Percentiles rank a stretch among this genome's conserved stretches.
These are phyloP conservation scores for Kokia cookei DNA, from an alignment of 441 rosid species.

Conservation along the genomic window DNA sequence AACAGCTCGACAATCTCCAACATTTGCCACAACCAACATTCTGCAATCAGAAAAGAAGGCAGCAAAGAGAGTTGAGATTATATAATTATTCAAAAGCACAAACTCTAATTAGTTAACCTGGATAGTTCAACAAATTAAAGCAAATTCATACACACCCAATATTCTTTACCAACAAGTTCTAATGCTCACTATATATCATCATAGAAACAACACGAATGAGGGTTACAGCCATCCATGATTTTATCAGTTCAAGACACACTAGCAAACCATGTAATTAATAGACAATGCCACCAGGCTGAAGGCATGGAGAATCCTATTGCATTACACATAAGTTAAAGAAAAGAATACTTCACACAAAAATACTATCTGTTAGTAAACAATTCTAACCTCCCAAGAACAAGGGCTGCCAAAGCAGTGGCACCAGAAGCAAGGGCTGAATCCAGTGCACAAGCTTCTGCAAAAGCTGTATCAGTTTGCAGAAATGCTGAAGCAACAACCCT, in stretches of 20 bases:
- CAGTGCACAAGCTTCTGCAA: constrained; percentile 68
- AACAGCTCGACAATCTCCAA: constrained; percentile 92
- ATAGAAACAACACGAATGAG: not conserved
- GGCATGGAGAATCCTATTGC: not conserved
- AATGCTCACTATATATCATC: not conserved
- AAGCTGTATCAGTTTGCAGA: constrained; percentile 73
- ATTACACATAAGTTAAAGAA: not conserved
- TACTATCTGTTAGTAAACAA: not conserved
- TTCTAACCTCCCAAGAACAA: constrained; percentile 71
- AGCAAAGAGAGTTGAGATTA: not conserved
- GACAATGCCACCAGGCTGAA: not conserved
- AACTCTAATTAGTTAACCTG: not conserved
- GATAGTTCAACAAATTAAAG: not conserved
- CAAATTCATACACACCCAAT: not conserved
- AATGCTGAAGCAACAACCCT: constrained; percentile 75
- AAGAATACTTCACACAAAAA: not conserved
- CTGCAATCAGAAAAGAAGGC: constrained; percentile 26
- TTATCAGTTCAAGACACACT: not conserved
- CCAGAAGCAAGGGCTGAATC: constrained; percentile 75
- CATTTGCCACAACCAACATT: constrained; percentile 77
- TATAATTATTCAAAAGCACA: not conserved
- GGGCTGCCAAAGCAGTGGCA: constrained; percentile 81
- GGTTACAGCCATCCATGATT: not conserved
- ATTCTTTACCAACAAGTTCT: not conserved
- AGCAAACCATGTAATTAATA: not conserved